Percentiles rank a stretch among this genome's conserved stretches.
These are phyloP conservation scores for Rhodotorula paludigena DNA, from an alignment of 768 basidiomycete species.

Conservation along the genomic window DNA sequence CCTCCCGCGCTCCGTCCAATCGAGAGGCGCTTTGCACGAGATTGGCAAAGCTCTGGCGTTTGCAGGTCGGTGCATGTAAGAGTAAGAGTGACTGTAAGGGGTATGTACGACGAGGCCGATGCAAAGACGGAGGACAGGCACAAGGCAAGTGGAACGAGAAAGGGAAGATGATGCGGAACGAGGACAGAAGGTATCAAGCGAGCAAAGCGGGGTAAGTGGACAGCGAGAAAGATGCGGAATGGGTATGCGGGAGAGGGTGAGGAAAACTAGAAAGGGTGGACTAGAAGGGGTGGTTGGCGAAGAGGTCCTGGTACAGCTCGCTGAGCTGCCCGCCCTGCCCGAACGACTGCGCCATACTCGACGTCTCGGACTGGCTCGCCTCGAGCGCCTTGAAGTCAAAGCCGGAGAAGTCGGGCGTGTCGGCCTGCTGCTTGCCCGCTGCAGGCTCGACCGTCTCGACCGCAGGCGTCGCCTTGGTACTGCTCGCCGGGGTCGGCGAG, in stretches of 20 bases:
- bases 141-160: neutral
- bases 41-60: too few species aligned
- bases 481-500: neutral
- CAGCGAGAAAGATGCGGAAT: neutral
- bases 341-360: neutral
- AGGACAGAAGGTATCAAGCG: neutral
- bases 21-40: too few species aligned
- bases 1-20: too few species aligned
- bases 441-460: too few species aligned
- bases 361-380: neutral
- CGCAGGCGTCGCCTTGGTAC: neutral
- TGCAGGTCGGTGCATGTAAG: too few species aligned
- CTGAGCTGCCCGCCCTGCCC: conserved; percentile 7
- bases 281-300: conserved; percentile 4
- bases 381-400: conserved; percentile 15
- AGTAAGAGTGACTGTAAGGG: too few species aligned
- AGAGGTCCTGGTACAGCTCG: conserved; percentile 21
- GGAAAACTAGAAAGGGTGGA: neutral
- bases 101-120: too few species aligned
- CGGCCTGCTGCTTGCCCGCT: neutral
- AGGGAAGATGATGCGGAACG: neutral
- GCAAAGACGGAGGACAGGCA: too few species aligned
- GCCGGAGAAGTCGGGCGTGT: conserved; percentile 2
- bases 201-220: too few species aligned
- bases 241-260: neutral